Evolutionary conservation across 768 basidiomycete species (phyloP), one percentile per base, ranked within the genome.

Genomic region (Russula emetica): DNA sequence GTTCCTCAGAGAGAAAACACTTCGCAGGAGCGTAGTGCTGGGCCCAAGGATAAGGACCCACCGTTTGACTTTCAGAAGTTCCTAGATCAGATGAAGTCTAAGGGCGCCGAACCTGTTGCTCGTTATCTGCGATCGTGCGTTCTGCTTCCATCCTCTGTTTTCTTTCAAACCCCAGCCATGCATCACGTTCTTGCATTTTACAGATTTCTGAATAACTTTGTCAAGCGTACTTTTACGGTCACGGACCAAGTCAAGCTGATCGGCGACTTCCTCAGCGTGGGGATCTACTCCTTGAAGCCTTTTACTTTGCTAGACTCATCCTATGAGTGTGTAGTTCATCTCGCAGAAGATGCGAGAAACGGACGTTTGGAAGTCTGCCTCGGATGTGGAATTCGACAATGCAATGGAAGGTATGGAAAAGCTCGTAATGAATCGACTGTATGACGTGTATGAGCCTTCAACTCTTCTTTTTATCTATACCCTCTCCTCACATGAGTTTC

Each of bases 401-500:
- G 93, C 94, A 0, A 84, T 94, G 79, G 97, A 99, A 75, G 95
- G 94, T 57, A 98, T 98, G 93, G 97, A 99, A 80, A 99, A 99
- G 75, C 83, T 99, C 8, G 97, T 99, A 69, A 98, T 99, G 97
- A 99, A 98, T 70, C 80, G 94, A 57, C 77, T 98, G 58, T 98
- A 97, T 74, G 92, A 94, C 70, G 93, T 91, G 95, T 98, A 72
- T 90, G 84, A 16, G 5, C 55, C 26, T n/a, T 47, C 45, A 36
- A 66, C 13, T 13, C 54, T 30, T 36, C 36, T 13, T 13, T 14
- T 47, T 20, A 55, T 26, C 24, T 53, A 36, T 47, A 1, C 45
- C 13, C 30, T 24, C 32, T 58, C 2, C n/a, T 40, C 36, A 55
- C 36, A 44, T 28, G 58, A 18, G 62, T 67, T 49, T 47, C 73